Conservation (phyloP, 495 filamentous ascomycete genomes). For the Aspergillus avenaceus region DNA sequence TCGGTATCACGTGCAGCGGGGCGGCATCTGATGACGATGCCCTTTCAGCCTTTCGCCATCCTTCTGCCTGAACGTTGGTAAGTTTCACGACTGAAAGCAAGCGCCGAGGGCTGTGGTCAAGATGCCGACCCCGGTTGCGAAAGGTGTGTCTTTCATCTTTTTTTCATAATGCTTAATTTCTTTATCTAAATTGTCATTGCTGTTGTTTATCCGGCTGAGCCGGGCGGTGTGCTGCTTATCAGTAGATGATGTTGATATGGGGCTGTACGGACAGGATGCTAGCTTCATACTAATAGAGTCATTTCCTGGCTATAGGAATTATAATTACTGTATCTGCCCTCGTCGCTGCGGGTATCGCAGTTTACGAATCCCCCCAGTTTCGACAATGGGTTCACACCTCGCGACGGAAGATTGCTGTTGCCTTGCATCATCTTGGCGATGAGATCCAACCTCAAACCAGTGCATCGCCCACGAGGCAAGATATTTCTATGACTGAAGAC, state of each 20-base stretch:
- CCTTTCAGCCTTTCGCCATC: background rate
- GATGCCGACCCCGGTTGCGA: conserved; percentile 52
- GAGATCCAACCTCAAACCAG: conserved; percentile 57
- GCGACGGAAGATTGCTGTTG: conserved; percentile 73
- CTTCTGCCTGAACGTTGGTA: background rate
- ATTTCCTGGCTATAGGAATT: conserved; percentile 50
- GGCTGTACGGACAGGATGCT: background rate
- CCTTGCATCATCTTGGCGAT: conserved; percentile 73
- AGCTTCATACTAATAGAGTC: too few species aligned
- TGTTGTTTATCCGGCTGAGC: conserved; percentile 4
- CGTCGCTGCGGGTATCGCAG: conserved; percentile 75
- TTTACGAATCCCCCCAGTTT: conserved; percentile 81
- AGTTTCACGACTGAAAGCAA: background rate
- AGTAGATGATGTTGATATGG: conserved; percentile 20
- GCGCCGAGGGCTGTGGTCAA: conserved; percentile 8
- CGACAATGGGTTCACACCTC: conserved; percentile 71
- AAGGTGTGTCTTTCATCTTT: conserved; percentile 38
- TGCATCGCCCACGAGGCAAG: conserved; percentile 24
- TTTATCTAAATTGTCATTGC: background rate
- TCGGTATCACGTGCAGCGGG: conserved; percentile 27
- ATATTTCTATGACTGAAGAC: conserved; percentile 54
- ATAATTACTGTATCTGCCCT: conserved; percentile 73
- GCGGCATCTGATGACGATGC: conserved; percentile 8
- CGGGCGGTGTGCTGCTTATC: conserved; percentile 40
- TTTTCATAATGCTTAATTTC: conserved; percentile 1